Evolutionary conservation across 1,284 basidiomycete species (phyloP).

Genomic region (Fomitopsis pinicola): DNA sequence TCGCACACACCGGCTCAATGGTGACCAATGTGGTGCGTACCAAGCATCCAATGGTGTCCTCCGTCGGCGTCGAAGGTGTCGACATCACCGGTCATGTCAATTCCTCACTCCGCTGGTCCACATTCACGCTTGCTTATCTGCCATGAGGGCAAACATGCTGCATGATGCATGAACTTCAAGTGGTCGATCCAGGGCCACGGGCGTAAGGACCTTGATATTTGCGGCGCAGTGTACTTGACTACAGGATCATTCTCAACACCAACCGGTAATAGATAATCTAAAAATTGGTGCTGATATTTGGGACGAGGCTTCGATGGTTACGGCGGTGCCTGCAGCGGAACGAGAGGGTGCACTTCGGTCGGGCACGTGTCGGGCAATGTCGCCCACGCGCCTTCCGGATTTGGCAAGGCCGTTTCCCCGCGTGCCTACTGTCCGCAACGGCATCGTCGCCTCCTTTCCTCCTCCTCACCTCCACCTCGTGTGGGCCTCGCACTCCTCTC

Average conservation of each 20-base stretch:
- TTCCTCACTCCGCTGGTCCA: neutral
- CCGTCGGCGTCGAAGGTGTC: neutral
- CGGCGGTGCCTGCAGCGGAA: neutral
- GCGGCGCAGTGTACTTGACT: no score
- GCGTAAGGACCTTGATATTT: no score
- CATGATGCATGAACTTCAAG: neutral
- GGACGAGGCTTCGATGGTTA: neutral
- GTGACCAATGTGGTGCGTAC: neutral
- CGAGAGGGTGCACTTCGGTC: neutral
- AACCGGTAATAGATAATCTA: no score
- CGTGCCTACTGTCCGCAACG: neutral
- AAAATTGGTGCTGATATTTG: neutral
- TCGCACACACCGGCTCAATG: no score
- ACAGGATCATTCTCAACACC: neutral
- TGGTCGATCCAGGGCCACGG: no score
- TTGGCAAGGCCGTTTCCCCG: neutral
- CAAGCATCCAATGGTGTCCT: neutral
- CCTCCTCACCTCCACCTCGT: slow-evolving; percentile 2
- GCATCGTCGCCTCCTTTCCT: neutral
- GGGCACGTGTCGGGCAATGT: neutral
- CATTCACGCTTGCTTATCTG: neutral
- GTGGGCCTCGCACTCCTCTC: neutral
- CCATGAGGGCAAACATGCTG: neutral
- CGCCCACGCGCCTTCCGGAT: neutral
- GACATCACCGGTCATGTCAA: neutral